Base-by-base conservation (phyloP, 2,329 filamentous ascomycete species). In the Allantophomopsis lycopodina region DNA sequence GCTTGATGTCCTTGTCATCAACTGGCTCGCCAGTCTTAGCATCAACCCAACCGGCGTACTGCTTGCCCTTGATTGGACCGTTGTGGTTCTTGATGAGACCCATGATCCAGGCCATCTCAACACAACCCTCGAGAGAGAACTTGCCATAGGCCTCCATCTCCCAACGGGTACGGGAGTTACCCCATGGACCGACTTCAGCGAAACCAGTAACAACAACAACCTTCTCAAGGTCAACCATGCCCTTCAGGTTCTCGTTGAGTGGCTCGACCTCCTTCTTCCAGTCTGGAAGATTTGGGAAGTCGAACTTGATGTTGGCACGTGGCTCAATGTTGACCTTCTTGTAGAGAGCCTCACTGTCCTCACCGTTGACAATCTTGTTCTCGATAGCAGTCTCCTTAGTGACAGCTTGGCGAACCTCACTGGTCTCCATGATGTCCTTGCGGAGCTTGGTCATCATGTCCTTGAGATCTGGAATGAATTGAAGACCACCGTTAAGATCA, bases 21-120 rank as follows among this genome's bases (percentile, higher is more conserved):
- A 98, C 87, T 7, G 91, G 91, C 43, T 96, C 89, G 34, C 85
- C 85, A 40, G 85, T 80, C 74, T 96, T 96, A 58, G 78, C 72
- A 55, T 98, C 91, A 43, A 98, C 85, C 87, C 85, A 98, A 51
- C 91, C 91, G 49, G 89, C 86, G 66, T 98, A 96, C 48, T 83
- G 83, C 66, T 94, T 83, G 59, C 91, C 91, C 69, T 98, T 98
- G 59, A 98, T 76, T 23, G 81, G 79, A 14, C 91, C 91, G 52
- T 96, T 96, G 69, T 94, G 85, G 62, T 98, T 94, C 72, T 89
- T 95, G 68, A 98, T 96, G 44, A 96, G 77, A 56, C 91, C 91
- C 89, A 96, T 98, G 61, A 98, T 86, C 91, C 91, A 98, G 23
- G 91, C 88, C 91, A 98, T 98, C 64, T 98, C 91, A 44, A 98